Evolutionary conservation across 2,329 filamentous ascomycete species (phyloP), one percentile per base, ranked within the genome.

Genomic region (Trichoderma koningiopsis): DNA sequence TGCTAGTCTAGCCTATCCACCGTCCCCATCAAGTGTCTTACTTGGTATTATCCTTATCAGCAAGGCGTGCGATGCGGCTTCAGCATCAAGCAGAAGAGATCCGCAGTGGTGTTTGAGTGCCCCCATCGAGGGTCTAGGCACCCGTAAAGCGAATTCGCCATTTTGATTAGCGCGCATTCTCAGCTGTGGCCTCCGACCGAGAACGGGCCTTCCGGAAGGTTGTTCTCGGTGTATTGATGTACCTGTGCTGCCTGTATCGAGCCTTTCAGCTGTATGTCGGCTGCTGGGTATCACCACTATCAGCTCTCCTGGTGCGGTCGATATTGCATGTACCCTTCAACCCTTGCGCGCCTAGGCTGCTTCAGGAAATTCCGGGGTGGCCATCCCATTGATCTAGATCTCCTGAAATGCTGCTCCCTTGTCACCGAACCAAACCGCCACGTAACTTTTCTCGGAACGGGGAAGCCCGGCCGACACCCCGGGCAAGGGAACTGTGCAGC

Each of bases 301-400:
- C 53, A 24, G 33, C 19, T n/a, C 5, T 31, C n/a, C 52, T n/a
- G n/a, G 61, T 55, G 40, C 29, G n/a, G 27, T n/a, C 27, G 24
- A 35, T 40, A 47, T 40, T 49, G 49, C 52, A 27, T 47, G 67
- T 65, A 68, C 11, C 70, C 37, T 68, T 59, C 53, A 16, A 29
- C 11, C 70, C 63, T 57, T 47, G 64, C 35, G 52, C 37, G 43
- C 27, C 76, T 78, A 78, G 53, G 71, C 72, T 72, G 61, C 19
- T 71, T 77, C 65, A 35, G 74, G 77, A 69, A 75, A 74, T 78
- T 75, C 77, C 76, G 76, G 75, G 77, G 75, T 75, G 74, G 71
- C 47, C 73, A 67, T 29, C 71, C 47, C 73, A 67, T 29, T 74
- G 74, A 78, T 78, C 76, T 69, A 78, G 76, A 78, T 78, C 76